A percentile compares a stretch with the other conserved stretches of the same genome.
These are phyloP conservation scores for Cyclotella atomus DNA, from an alignment of 108 stramenopile species.

Conservation along the genomic window DNA sequence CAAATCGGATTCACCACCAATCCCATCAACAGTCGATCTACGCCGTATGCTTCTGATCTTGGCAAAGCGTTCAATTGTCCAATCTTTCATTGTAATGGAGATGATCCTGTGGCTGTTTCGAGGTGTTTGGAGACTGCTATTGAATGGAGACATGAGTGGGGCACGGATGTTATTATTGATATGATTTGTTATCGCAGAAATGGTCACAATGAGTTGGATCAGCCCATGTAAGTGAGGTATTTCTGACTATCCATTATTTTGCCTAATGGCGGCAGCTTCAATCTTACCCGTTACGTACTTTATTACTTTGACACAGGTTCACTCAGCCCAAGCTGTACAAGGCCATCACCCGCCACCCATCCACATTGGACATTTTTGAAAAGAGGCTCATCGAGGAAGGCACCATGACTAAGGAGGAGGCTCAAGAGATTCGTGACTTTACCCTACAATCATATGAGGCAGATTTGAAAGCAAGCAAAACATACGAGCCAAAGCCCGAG, in stretches of 20 bases:
- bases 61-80: constrained; percentile 98
- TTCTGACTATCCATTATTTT: not conserved
- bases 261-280: not conserved
- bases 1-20: constrained; percentile 99
- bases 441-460: constrained; percentile 86
- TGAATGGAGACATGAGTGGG: constrained; percentile 96
- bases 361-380: constrained; percentile 90
- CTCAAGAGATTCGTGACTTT: constrained; percentile 83
- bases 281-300: too few species aligned
- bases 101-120: constrained; percentile 97
- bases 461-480: constrained; percentile 92
- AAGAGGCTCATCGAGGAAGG: constrained; percentile 82
- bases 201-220: constrained; percentile 99
- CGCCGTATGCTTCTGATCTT: constrained; percentile 96
- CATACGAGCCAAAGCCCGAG: constrained; percentile 72
- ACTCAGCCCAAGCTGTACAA: constrained; percentile 97
- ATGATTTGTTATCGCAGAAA: constrained; percentile 98
- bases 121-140: constrained; percentile 97
- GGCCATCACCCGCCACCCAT: constrained; percentile 87
- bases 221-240: constrained; percentile 66
- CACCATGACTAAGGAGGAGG: constrained; percentile 82
- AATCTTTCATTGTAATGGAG: constrained; percentile 99
- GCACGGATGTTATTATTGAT: constrained; percentile 97
- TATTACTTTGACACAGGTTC: constrained; percentile 48
- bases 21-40: constrained; percentile 93